Evolutionary conservation across 2,329 filamentous ascomycete genomes (phyloP).

Genomic region (Aspergillus flavus): DNA sequence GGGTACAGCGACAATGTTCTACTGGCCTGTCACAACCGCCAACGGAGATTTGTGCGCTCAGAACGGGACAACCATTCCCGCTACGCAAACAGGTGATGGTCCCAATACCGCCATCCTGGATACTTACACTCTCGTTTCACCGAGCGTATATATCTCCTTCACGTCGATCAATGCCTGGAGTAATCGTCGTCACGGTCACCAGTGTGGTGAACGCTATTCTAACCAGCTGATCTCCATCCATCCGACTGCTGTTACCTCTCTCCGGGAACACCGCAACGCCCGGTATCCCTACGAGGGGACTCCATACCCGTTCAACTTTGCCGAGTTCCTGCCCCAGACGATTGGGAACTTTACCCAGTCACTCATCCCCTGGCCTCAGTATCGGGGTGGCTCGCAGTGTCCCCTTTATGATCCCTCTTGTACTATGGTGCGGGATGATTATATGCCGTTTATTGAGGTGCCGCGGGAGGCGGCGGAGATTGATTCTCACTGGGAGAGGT

Average conservation of each 20-base stretch:
- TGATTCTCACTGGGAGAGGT: constrained; percentile 21
- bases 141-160: constrained; percentile 26
- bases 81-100: constrained; percentile 15
- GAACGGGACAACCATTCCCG: constrained; percentile 23
- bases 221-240: constrained; percentile 22
- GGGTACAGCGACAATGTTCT: constrained; percentile 25
- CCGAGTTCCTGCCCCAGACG: constrained; percentile 23
- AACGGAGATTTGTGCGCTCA: constrained; percentile 23
- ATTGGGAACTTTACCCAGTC: constrained; percentile 24
- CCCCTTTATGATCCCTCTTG: constrained; percentile 17
- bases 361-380: constrained; percentile 26
- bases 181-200: constrained; percentile 20
- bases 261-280: constrained; percentile 24
- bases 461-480: constrained; percentile 21
- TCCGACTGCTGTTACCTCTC: constrained; percentile 18
- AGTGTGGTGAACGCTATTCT: constrained; percentile 21
- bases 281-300: constrained; percentile 23
- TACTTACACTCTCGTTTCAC: constrained; percentile 23
- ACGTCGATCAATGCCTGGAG: constrained; percentile 26
- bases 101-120: constrained; percentile 25
- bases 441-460: constrained; percentile 21
- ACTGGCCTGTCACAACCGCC: constrained; percentile 26
- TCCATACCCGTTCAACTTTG: constrained; percentile 25
- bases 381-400: constrained; percentile 24
- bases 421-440: constrained; percentile 26